These are phyloP conservation scores for Henningerozyma blattae DNA, from an alignment of 805 yeast species.

Conservation along the genomic window DNA sequence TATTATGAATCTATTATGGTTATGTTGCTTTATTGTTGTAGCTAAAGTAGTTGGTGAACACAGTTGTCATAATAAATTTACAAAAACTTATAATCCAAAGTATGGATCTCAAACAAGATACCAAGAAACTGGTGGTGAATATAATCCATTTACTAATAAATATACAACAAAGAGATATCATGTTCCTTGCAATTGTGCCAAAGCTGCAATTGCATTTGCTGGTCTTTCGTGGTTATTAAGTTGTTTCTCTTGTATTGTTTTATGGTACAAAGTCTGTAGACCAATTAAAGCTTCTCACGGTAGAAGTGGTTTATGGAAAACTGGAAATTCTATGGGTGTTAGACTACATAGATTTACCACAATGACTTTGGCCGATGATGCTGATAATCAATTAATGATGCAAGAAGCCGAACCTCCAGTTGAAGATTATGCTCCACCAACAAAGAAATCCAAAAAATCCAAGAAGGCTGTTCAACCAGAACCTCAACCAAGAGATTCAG, in stretches of 20 bases:
- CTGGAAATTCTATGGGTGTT: constrained; percentile 10
- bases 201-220: constrained; percentile 25
- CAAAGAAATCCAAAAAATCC: neutral
- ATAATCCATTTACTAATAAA: constrained; percentile 9
- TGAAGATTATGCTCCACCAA: neutral
- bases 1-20: constrained; percentile 21
- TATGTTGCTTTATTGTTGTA: constrained; percentile 25
- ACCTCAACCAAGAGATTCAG: neutral
- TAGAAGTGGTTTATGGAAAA: constrained; percentile 13
- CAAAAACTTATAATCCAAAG: constrained; percentile 7
- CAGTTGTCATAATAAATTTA: constrained; percentile 13
- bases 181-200: constrained; percentile 19
- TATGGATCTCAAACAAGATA: constrained; percentile 7
- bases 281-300: constrained; percentile 14
- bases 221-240: constrained; percentile 21
- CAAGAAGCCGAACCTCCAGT: neutral
- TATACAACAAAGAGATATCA: constrained; percentile 5
- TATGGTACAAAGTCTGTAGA: constrained; percentile 21
- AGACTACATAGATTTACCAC: constrained; percentile 15
- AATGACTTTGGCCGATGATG: constrained; percentile 7
- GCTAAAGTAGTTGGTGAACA: constrained; percentile 22
- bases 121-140: constrained; percentile 6
- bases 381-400: neutral
- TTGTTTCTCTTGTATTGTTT: constrained; percentile 13
- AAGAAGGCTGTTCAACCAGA: neutral